Percentiles rank a stretch among this genome's conserved stretches.
Conservation (phyloP, 176 grass and related monocot genomes). For the Oryza rufipogon region DNA sequence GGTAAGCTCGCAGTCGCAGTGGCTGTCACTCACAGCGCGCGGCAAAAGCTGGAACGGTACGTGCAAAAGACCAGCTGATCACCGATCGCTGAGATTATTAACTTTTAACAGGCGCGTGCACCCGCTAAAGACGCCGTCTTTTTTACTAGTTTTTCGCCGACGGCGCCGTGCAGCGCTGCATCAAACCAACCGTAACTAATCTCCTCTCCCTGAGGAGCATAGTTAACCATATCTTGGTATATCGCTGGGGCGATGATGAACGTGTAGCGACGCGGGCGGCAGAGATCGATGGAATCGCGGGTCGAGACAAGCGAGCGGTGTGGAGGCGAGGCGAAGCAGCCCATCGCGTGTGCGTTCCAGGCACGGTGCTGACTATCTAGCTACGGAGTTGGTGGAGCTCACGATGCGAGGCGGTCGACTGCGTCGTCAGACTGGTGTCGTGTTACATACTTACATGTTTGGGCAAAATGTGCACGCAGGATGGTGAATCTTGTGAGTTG, state of each 20-base stretch:
- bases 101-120: slow-evolving; percentile 1
- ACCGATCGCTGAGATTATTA: not conserved
- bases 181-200: slow-evolving; percentile 36
- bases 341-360: not conserved
- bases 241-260: not conserved
- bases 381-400: too few species aligned
- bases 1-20: not conserved
- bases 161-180: not conserved
- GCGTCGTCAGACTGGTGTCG: not conserved
- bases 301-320: not conserved
- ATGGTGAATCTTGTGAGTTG: not conserved
- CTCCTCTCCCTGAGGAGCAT: too few species aligned
- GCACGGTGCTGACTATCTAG: slow-evolving; percentile 32
- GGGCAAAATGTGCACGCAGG: too few species aligned
- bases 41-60: not conserved
- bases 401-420: not conserved
- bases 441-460: too few species aligned
- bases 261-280: too few species aligned
- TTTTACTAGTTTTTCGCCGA: not conserved
- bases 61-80: not conserved
- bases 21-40: not conserved
- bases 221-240: slow-evolving; percentile 25
- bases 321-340: too few species aligned
- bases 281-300: slow-evolving; percentile 1
- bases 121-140: not conserved